These are phyloP conservation scores for Kodamaea leandrae DNA, from an alignment of 805 yeast genomes.

Conservation along the genomic window DNA sequence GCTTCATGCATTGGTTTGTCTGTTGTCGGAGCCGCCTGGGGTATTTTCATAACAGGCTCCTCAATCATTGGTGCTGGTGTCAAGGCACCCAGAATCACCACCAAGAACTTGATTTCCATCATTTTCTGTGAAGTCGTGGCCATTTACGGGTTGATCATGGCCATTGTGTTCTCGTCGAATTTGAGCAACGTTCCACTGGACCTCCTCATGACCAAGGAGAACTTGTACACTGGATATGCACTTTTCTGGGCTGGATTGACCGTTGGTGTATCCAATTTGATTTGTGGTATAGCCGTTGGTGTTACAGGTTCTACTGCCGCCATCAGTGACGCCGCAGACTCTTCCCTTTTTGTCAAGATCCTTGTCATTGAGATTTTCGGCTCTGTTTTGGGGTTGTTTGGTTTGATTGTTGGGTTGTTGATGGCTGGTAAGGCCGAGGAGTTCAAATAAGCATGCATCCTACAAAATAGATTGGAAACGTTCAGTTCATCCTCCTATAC, in stretches of 20 bases:
- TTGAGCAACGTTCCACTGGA: constrained; percentile 63
- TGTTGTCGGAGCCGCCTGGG: constrained; percentile 99
- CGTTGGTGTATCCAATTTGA: constrained; percentile 87
- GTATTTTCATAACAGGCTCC: constrained; percentile 93
- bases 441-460: constrained; percentile 48
- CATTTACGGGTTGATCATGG: constrained; percentile 95
- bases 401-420: constrained; percentile 92
- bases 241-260: constrained; percentile 98
- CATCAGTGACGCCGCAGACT: constrained; percentile 94
- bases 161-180: constrained; percentile 94
- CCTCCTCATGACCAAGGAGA: constrained; percentile 71
- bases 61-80: constrained; percentile 98
- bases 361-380: constrained; percentile 97
- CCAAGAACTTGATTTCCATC: constrained; percentile 92
- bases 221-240: constrained; percentile 91
- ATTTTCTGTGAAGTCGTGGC: constrained; percentile 99
- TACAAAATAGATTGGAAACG: background rate
- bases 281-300: constrained; percentile 97
- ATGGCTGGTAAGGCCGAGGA: constrained; percentile 97
- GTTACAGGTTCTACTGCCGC: constrained; percentile 99
- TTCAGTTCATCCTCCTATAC: constrained; percentile 2
- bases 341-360: constrained; percentile 90
- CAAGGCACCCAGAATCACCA: constrained; percentile 94
- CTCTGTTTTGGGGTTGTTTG: constrained; percentile 90
- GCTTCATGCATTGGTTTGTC: constrained; percentile 88